Percentiles rank a stretch among this genome's conserved stretches.
Conservation (phyloP, 352 stramenopile genomes). For the Phytophthora macrochlamydospora region DNA sequence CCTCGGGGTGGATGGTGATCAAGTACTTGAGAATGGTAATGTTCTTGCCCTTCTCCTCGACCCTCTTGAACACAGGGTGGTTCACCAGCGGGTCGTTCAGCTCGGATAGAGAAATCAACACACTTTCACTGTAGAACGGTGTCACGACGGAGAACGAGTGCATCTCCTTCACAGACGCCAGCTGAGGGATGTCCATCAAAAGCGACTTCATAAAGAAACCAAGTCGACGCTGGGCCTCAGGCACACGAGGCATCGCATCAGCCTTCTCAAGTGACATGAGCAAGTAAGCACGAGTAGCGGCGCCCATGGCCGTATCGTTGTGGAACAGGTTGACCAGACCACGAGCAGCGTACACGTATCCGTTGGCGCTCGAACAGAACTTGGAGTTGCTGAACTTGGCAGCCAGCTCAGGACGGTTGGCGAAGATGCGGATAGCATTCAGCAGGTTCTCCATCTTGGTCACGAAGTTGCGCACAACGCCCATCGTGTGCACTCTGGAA, state of each 20-base stretch:
- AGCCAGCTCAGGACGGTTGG: slow-evolving; percentile 56
- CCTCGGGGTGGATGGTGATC: slow-evolving; percentile 75
- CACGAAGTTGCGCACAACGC: slow-evolving; percentile 75
- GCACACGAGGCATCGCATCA: slow-evolving; percentile 73
- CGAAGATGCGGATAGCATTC: slow-evolving; percentile 61
- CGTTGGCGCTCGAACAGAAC: slow-evolving; percentile 79
- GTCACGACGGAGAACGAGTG: slow-evolving; percentile 85
- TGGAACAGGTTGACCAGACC: slow-evolving; percentile 80
- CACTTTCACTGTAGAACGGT: slow-evolving; percentile 78
- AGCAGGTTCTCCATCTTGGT: slow-evolving; percentile 76
- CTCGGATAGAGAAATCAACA: slow-evolving; percentile 67
- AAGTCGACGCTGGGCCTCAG: slow-evolving; percentile 75
- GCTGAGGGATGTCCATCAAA: slow-evolving; percentile 79
- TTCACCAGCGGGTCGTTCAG: slow-evolving; percentile 74
- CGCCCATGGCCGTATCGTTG: slow-evolving; percentile 79
- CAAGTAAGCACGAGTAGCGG: slow-evolving; percentile 71
- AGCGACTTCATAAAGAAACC: slow-evolving; percentile 86
- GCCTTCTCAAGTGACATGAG: slow-evolving; percentile 73
- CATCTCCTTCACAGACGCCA: slow-evolving; percentile 79
- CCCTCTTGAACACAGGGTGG: slow-evolving; percentile 72
- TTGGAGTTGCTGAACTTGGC: slow-evolving; percentile 74
- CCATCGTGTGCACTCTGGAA: slow-evolving; percentile 73
- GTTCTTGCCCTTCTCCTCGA: slow-evolving; percentile 82
- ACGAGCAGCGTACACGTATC: slow-evolving; percentile 77
- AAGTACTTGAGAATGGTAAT: slow-evolving; percentile 85